Evolutionary conservation across 768 basidiomycete genomes (phyloP).

Genomic region (Multifurca ochricompacta): DNA sequence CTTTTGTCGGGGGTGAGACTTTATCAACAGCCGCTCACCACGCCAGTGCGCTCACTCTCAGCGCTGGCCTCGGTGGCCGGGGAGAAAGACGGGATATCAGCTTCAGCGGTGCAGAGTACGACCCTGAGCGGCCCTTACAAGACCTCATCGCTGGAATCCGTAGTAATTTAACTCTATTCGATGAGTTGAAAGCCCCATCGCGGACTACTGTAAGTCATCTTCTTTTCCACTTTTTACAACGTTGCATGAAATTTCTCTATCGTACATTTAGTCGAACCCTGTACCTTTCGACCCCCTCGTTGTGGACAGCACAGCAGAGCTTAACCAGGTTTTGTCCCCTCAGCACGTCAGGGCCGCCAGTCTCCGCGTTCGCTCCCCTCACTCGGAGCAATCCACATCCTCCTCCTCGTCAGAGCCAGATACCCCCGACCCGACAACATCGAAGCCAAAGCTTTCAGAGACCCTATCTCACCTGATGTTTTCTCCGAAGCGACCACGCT

Average conservation of each 20-base stretch:
- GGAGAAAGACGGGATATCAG: conserved; percentile 46
- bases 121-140: conserved; percentile 73
- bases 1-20: conserved; percentile 55
- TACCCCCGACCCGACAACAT: conserved; percentile 32
- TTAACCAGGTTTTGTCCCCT: conserved; percentile 52
- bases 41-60: conserved; percentile 80
- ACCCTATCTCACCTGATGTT: conserved; percentile 63
- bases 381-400: conserved; percentile 36
- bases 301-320: conserved; percentile 53
- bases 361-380: conserved; percentile 39
- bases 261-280: conserved; percentile 25
- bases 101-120: conserved; percentile 74
- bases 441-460: conserved; percentile 62
- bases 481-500: conserved; percentile 67
- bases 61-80: conserved; percentile 64
- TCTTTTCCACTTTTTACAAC: background rate
- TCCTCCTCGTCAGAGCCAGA: conserved; percentile 43
- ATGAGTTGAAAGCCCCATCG: conserved; percentile 44
- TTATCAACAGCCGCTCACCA: conserved; percentile 85
- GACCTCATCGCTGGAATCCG: conserved; percentile 61
- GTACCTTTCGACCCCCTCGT: conserved; percentile 45
- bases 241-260: conserved; percentile 5
- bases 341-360: conserved; percentile 39
- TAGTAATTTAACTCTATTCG: conserved; percentile 49
- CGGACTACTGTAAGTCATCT: conserved; percentile 38